Base-by-base conservation (phyloP, 192 early-diverging fungal species). In the Coemansia sp. region DNA sequence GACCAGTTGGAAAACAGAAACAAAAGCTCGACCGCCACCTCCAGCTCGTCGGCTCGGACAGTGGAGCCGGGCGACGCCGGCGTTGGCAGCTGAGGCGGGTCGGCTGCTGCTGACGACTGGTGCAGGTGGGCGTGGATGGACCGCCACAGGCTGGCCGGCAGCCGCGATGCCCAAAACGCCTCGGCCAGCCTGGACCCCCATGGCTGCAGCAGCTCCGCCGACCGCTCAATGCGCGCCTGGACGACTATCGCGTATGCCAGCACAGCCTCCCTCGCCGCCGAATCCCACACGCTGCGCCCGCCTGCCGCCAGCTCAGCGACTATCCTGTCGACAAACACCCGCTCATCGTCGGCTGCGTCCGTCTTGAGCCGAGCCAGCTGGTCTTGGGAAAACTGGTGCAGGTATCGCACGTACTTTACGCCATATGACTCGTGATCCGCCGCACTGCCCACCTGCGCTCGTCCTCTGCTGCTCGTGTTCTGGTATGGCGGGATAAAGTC, bases 401-500 rank as follows among this genome's bases (percentile, higher is more conserved):
- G 33, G 57, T 74, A 80, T 22, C 73, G 69, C 10, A 75, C 70
- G 65, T 80, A 80, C 41, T 74, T 71, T 18, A 72, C 64, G 38
- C 78, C 78, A 20, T 80, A 80, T 62, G 78, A 72, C 66, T 80
- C 78, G 62, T 50, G 34, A 65, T 65, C 71, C 10, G 63, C 22
- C 5, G 33, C 44, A 24, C 18, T 50, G 27, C 44, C 9, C 34
- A 38, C 65, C 43, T 36, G 33, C 18, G 29, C 18, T 33, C 58
- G 18, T 36, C 29, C 50, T 29, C 61, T 63, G 61, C 61, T 47
- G 16, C 46, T 11, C 18, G 9, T 46, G 20, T 47, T 47, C 39
- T 58, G 49, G 53, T 58, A n/a, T 24, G 68, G 74, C 18, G 72
- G 73, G n/a, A 83, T 69, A 68, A 83, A 83, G 70, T 83, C 81